phyloP scores from a whole-genome alignment of 148 eudicot species.

The Salicornia ramosissima region DNA sequence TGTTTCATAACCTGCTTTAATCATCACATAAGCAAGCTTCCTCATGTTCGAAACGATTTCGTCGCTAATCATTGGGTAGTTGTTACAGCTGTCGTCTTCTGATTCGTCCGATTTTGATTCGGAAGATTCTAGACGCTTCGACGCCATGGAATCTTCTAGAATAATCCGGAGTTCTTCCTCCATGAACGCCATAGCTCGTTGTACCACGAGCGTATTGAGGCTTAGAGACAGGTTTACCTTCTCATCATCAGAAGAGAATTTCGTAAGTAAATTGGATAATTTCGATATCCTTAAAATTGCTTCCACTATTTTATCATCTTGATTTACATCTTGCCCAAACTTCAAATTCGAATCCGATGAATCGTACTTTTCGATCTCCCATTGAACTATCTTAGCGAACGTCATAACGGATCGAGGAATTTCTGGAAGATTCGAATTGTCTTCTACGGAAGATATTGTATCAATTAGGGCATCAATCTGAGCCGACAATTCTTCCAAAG shows the following conservation, averaged over 20 bases:
- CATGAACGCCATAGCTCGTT: constrained; percentile 34
- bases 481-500: constrained; percentile 20
- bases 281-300: constrained; percentile 14
- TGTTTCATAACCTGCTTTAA: constrained; percentile 32
- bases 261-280: constrained; percentile 15
- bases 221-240: background rate
- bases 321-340: constrained; percentile 25
- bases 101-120: constrained; percentile 2
- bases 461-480: constrained; percentile 30
- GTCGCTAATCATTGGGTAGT: constrained; percentile 28
- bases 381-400: constrained; percentile 28
- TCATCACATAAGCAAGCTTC: constrained; percentile 28
- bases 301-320: constrained; percentile 16
- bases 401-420: constrained; percentile 20
- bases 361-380: constrained; percentile 28
- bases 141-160: constrained; percentile 25
- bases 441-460: constrained; percentile 11
- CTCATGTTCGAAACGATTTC: constrained; percentile 24
- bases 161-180: constrained; percentile 40
- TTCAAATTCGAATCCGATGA: constrained; percentile 21
- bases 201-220: constrained; percentile 21
- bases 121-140: background rate
- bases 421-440: constrained; percentile 15
- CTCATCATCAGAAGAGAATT: constrained; percentile 11
- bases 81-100: constrained; percentile 11